A percentile compares a stretch with the other conserved stretches of the same genome.
phyloP scores from a whole-genome alignment of 2,329 filamentous ascomycete genomes.

The Clonostachys solani region DNA sequence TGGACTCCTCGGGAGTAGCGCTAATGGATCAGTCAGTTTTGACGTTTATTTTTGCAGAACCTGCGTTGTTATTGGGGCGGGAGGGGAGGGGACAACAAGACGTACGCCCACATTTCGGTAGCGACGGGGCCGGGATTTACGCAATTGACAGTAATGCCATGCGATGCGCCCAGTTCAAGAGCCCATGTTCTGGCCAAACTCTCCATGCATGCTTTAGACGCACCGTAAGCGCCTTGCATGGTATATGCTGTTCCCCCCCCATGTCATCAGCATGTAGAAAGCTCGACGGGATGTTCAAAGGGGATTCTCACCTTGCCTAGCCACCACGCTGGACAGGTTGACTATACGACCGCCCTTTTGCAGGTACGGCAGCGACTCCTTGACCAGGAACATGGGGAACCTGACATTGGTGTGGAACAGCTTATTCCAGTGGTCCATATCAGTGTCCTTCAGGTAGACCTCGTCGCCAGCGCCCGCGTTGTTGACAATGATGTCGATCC shows the following conservation, averaged over 20 bases:
- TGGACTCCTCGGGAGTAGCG: neutral
- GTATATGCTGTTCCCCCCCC: too few relatives aligned
- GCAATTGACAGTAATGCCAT: constrained; percentile 19
- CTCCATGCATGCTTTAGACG: constrained; percentile 3
- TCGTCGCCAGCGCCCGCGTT: constrained; percentile 3
- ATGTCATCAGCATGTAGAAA: too few relatives aligned
- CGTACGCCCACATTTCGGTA: constrained; percentile 7
- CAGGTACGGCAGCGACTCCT: constrained; percentile 15
- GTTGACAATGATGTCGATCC: constrained; percentile 5
- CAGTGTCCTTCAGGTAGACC: constrained; percentile 1
- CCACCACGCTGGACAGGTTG: constrained; percentile 14
- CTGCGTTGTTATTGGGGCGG: too few relatives aligned
- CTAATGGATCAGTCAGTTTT: constrained; percentile 3
- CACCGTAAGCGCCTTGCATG: constrained; percentile 1
- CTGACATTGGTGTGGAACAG: constrained; percentile 2
- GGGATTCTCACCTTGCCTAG: constrained; percentile 16
- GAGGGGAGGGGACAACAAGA: constrained; percentile 2
- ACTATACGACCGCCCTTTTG: constrained; percentile 16
- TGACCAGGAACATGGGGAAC: constrained; percentile 14
- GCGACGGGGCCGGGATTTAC: constrained; percentile 21
- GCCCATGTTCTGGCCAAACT: constrained; percentile 1
- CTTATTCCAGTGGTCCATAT: neutral
- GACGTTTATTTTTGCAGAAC: too few relatives aligned
- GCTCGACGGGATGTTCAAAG: too few relatives aligned
- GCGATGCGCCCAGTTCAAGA: constrained; percentile 12